Percentiles rank a stretch among this genome's conserved stretches.
Conservation (phyloP, 345 rosid genomes). For the Hibiscus mutabilis region DNA sequence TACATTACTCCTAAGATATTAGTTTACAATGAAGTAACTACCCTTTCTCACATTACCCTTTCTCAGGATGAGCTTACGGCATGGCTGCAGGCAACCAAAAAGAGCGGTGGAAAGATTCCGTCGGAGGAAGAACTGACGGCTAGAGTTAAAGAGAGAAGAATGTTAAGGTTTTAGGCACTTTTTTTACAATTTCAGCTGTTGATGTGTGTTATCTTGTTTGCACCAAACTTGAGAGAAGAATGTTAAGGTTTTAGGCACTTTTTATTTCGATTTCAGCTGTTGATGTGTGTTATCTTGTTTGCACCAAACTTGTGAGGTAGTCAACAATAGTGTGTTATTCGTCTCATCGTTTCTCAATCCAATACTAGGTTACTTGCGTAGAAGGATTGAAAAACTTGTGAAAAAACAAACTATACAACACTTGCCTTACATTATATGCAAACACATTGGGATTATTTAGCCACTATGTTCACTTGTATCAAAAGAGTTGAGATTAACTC, state of each 20-base stretch:
- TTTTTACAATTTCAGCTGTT: neutral
- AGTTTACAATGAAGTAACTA: neutral
- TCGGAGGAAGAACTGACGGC: slow-evolving; percentile 45
- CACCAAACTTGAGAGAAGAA: neutral
- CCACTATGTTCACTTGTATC: neutral
- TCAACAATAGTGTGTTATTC: neutral
- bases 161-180: slow-evolving; percentile 38
- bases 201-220: neutral
- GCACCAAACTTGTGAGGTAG: neutral
- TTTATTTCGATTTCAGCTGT: neutral
- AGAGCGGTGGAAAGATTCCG: slow-evolving; percentile 33
- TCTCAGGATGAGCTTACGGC: slow-evolving; percentile 73
- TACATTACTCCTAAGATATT: neutral
- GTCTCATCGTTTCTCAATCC: neutral
- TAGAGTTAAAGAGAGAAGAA: slow-evolving; percentile 52
- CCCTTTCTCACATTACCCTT: no score
- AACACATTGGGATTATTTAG: neutral
- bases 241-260: slow-evolving; percentile 24
- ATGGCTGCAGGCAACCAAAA: slow-evolving; percentile 50
- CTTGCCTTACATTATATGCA: neutral
- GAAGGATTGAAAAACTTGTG: neutral
- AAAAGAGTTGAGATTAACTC: no score
- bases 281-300: neutral
- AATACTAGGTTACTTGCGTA: neutral
- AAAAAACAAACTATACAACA: neutral